phyloP scores from a whole-genome alignment of 345 rosid species.

The Eucalyptus regnans region DNA sequence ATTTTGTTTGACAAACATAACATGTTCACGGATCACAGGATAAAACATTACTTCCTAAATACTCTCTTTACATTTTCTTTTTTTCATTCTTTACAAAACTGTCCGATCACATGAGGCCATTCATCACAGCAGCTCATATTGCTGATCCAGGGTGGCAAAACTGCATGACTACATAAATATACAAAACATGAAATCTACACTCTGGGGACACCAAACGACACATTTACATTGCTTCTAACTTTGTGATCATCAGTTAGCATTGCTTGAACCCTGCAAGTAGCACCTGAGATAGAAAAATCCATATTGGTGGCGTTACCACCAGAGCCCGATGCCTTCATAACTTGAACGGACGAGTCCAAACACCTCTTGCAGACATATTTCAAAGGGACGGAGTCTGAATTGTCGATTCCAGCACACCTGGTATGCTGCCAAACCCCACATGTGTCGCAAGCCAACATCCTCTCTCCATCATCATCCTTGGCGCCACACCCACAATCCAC shows the following conservation, averaged over 20 bases:
- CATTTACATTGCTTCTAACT: slow-evolving; percentile 8
- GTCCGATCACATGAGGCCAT: not conserved
- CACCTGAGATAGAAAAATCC: not conserved
- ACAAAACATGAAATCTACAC: not conserved
- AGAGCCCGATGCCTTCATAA: not conserved
- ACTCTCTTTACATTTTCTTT: not conserved
- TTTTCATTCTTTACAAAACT: not conserved
- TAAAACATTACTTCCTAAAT: not conserved
- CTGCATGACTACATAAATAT: not conserved
- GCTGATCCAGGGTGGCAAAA: not conserved
- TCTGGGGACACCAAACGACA: slow-evolving; percentile 15
- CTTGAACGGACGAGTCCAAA: not conserved
- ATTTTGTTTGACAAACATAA: not conserved
- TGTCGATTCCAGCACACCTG: slow-evolving; percentile 57
- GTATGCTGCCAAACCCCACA: slow-evolving; percentile 76
- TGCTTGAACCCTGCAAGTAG: slow-evolving; percentile 26
- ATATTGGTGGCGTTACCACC: slow-evolving; percentile 1
- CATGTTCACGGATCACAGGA: not conserved
- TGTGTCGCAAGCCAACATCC: slow-evolving; percentile 60
- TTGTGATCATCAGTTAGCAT: not conserved
- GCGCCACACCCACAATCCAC: slow-evolving; percentile 66
- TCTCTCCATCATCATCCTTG: slow-evolving; percentile 69
- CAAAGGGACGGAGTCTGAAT: slow-evolving; percentile 21
- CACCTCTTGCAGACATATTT: slow-evolving; percentile 39
- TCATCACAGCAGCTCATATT: not conserved